A percentile compares a stretch with the other conserved stretches of the same genome.
phyloP scores from a whole-genome alignment of 2,329 filamentous ascomycete species.

The Penicillium fuscoglaucum region DNA sequence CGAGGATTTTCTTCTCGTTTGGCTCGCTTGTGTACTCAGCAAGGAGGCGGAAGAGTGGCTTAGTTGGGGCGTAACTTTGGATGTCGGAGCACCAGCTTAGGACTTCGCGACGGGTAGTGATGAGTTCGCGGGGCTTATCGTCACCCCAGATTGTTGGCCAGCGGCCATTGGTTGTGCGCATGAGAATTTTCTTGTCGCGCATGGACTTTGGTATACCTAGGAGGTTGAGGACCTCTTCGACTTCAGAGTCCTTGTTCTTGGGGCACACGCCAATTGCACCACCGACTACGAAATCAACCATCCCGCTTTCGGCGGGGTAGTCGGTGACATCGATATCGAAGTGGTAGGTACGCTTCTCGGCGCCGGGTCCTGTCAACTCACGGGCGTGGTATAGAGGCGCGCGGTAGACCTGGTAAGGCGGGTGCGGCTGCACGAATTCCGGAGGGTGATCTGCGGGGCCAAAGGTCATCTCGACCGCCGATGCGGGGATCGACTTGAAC shows the following conservation, averaged over 20 bases:
- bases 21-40: conserved; percentile 78
- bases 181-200: conserved; percentile 76
- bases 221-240: conserved; percentile 81
- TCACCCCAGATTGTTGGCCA: conserved; percentile 99
- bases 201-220: conserved; percentile 78
- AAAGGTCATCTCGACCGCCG: conserved; percentile 33
- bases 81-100: conserved; percentile 94
- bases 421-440: conserved; percentile 88
- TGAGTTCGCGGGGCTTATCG: conserved; percentile 77
- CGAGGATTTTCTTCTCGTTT: conserved; percentile 84
- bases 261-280: conserved; percentile 93
- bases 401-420: conserved; percentile 86
- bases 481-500: conserved; percentile 50
- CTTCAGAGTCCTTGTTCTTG: conserved; percentile 73
- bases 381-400: conserved; percentile 83
- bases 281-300: conserved; percentile 91
- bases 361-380: conserved; percentile 81
- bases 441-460: conserved; percentile 66
- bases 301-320: conserved; percentile 78
- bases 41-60: conserved; percentile 78
- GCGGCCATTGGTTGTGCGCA: conserved; percentile 76
- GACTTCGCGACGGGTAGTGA: conserved; percentile 87
- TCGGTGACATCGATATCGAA: conserved; percentile 96
- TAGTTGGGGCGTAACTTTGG: conserved; percentile 88
- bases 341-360: conserved; percentile 95